Percentiles rank a stretch among this genome's conserved stretches.
Evolutionary conservation across 2,329 filamentous ascomycete species (phyloP).

Genomic region (Mycocentrospora acerina): DNA sequence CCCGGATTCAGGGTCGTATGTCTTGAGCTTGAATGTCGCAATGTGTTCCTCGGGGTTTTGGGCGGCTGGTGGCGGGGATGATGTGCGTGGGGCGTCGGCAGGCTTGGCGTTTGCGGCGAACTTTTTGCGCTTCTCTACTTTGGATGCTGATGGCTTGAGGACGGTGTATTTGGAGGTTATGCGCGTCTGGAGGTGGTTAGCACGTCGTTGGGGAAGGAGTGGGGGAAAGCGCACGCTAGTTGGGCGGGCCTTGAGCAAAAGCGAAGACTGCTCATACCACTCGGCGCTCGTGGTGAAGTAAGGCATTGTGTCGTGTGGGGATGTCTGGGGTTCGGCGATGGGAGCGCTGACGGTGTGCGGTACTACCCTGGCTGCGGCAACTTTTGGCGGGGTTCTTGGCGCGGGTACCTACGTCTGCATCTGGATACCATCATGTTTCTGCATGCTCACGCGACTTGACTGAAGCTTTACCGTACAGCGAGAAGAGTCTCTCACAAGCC

Average conservation of each 20-base stretch:
- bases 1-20: conserved; percentile 81
- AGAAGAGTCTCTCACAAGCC: no score
- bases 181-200: conserved; percentile 62
- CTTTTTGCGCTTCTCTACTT: conserved; percentile 37
- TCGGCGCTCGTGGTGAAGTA: conserved; percentile 80
- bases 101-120: conserved; percentile 36
- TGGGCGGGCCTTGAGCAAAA: conserved; percentile 84
- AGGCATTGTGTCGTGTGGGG: conserved; percentile 60
- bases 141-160: conserved; percentile 45
- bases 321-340: conserved; percentile 11
- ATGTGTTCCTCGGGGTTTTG: conserved; percentile 29
- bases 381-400: conserved; percentile 29
- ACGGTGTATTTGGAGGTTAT: conserved; percentile 93
- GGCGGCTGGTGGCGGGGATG: conserved; percentile 33
- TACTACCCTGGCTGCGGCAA: conserved; percentile 12
- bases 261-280: conserved; percentile 85
- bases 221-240: conserved; percentile 64
- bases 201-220: conserved; percentile 8
- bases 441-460: no score
- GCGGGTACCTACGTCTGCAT: no score
- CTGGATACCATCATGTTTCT: no score
- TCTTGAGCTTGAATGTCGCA: conserved; percentile 80
- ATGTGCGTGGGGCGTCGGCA: conserved; percentile 17
- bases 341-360: conserved; percentile 10
- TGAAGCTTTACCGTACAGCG: no score